These are phyloP conservation scores for Zalaria obscura DNA, from an alignment of 2,329 filamentous ascomycete species.

Conservation along the genomic window DNA sequence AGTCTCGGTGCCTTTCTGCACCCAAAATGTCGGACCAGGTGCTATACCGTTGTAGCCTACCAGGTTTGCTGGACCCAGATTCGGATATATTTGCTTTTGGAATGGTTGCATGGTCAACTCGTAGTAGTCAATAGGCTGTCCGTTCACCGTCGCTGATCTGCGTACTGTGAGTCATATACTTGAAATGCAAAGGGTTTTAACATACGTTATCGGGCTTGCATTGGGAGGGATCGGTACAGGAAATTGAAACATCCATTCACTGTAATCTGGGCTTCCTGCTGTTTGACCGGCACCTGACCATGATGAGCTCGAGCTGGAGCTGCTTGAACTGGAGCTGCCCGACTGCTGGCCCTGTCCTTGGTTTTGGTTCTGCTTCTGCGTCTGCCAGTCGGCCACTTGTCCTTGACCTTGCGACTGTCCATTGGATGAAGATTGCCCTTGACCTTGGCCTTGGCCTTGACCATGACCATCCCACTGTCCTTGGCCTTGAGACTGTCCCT, in stretches of 20 bases:
- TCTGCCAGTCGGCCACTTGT: not conserved
- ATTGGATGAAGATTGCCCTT: not conserved
- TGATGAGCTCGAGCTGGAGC: not conserved
- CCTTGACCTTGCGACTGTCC: not conserved
- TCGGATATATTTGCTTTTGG: constrained; percentile 25
- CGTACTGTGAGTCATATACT: not conserved
- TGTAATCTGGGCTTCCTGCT: constrained; percentile 6
- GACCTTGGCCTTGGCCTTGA: not conserved
- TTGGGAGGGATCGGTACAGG: constrained; percentile 6
- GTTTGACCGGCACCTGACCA: not conserved
- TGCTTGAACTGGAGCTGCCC: not conserved
- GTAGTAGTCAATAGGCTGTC: constrained; percentile 30
- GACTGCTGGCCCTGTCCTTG: not conserved
- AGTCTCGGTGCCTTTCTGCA: constrained; percentile 32
- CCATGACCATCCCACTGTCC: not conserved
- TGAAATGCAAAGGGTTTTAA: not conserved
- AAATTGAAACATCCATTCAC: constrained; percentile 4
- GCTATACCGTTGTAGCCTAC: constrained; percentile 38
- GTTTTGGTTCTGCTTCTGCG: not conserved
- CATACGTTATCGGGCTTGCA: constrained; percentile 4
- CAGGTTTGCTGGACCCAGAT: constrained; percentile 18
- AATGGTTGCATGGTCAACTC: constrained; percentile 28
- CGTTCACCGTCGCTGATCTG: constrained; percentile 5
- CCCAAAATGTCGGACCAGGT: constrained; percentile 37
- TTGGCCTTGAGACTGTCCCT: not conserved